phyloP scores from a whole-genome alignment of 495 filamentous ascomycete species.

The Collariella sp. region DNA sequence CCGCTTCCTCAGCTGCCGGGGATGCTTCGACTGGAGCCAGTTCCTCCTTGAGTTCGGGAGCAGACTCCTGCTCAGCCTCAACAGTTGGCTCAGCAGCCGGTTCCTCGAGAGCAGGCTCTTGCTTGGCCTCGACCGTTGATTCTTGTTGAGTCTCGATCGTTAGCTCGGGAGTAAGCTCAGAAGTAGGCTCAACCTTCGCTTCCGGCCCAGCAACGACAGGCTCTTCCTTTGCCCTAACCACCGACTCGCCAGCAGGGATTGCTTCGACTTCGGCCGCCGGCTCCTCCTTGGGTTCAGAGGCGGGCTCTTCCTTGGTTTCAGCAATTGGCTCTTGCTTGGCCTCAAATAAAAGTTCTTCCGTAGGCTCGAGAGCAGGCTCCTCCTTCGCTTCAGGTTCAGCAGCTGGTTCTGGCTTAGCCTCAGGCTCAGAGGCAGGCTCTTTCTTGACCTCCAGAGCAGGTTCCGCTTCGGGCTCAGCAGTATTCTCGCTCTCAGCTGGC shows the following conservation, averaged over 20 bases:
- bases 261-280: background rate
- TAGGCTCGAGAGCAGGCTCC: slow-evolving; percentile 4
- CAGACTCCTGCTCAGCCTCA: too few species aligned
- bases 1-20: background rate
- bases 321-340: background rate
- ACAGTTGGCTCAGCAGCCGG: too few species aligned
- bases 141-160: too few species aligned
- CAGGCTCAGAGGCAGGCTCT: background rate
- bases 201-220: too few species aligned
- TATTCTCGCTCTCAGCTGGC: background rate
- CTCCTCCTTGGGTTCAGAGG: background rate
- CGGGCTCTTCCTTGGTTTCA: slow-evolving; percentile 1
- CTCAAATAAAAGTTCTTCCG: background rate
- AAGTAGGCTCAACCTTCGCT: too few species aligned
- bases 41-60: too few species aligned
- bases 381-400: slow-evolving; percentile 4
- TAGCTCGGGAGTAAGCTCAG: too few species aligned
- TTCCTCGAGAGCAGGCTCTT: too few species aligned
- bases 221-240: background rate
- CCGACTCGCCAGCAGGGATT: background rate
- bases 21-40: background rate
- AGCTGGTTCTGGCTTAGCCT: background rate
- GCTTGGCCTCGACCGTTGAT: too few species aligned
- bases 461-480: slow-evolving; percentile 1
- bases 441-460: slow-evolving; percentile 1